Percentiles rank a stretch among this genome's conserved stretches.
phyloP scores from a whole-genome alignment of 2,329 filamentous ascomycete species.

The Cladosporium sp. region DNA sequence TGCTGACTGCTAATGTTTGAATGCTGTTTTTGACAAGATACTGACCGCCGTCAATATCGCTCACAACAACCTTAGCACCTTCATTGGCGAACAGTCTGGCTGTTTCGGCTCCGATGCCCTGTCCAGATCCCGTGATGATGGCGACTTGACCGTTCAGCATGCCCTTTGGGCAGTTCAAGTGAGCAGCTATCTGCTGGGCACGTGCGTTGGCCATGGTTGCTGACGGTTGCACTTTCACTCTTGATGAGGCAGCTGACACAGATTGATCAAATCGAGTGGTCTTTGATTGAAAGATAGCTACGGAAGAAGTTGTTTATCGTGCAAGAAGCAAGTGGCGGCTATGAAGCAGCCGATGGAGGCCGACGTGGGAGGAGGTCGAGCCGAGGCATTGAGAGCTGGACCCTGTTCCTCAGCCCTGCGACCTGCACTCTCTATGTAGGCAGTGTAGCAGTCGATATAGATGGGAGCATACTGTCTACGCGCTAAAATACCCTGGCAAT shows the following conservation, averaged over 20 bases:
- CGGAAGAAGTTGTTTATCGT: background rate
- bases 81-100: conserved; percentile 53
- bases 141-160: conserved; percentile 73
- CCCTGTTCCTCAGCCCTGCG: too few species aligned
- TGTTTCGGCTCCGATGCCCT: conserved; percentile 82
- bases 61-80: conserved; percentile 75
- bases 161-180: conserved; percentile 77
- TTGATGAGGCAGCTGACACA: background rate
- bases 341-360: conserved; percentile 5
- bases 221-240: background rate
- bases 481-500: too few species aligned
- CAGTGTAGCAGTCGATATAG: too few species aligned
- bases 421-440: too few species aligned
- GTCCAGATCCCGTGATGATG: conserved; percentile 73
- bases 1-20: background rate
- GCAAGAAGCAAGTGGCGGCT: background rate
- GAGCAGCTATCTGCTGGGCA: conserved; percentile 64
- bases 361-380: background rate
- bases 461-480: too few species aligned
- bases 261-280: background rate
- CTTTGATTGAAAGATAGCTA: background rate
- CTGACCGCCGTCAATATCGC: conserved; percentile 71
- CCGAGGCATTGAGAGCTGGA: background rate
- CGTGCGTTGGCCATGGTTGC: conserved; percentile 26
- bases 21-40: conserved; percentile 1